Conservation (phyloP, 2,329 filamentous ascomycete species). For the Cordyceps cicadae region DNA sequence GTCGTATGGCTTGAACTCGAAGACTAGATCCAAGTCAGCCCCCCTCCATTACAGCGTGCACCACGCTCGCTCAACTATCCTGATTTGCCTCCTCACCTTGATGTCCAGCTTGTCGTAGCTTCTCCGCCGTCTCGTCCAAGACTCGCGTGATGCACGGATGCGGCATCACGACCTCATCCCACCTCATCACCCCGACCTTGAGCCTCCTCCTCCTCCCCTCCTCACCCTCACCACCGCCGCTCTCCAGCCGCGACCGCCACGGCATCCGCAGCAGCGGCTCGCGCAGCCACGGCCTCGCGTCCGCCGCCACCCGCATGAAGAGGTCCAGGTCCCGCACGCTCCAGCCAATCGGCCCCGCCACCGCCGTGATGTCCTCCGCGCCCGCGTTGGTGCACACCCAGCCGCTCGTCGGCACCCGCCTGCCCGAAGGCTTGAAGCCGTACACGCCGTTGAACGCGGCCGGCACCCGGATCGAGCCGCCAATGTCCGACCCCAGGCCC, state of each 20-base stretch:
- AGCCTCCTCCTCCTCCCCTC: no score
- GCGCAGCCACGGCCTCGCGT: not conserved
- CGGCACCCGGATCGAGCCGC: constrained; percentile 23
- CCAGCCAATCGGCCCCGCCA: constrained; percentile 32
- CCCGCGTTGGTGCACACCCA: constrained; percentile 15
- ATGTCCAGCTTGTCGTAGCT: constrained; percentile 27
- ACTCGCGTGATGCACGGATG: constrained; percentile 47
- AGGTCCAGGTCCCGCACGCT: constrained; percentile 26
- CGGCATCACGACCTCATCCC: constrained; percentile 46
- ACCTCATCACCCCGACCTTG: constrained; percentile 44
- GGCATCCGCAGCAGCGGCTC: constrained; percentile 17
- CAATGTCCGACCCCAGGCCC: constrained; percentile 26
- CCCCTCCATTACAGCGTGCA: not conserved
- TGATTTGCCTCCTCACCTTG: not conserved
- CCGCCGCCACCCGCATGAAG: not conserved
- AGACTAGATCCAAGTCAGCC: constrained; percentile 20
- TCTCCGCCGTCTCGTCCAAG: constrained; percentile 39
- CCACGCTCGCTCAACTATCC: not conserved
- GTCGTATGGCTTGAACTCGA: constrained; percentile 45
- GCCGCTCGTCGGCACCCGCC: constrained; percentile 14
- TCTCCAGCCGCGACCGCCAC: constrained; percentile 10
- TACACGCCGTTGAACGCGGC: constrained; percentile 23
- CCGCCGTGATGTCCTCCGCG: constrained; percentile 25
- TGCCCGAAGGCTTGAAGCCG: constrained; percentile 16
- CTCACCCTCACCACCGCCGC: constrained; percentile 10